phyloP scores from a whole-genome alignment of 2,329 filamentous ascomycete genomes.

The Arthroderma sp. region DNA sequence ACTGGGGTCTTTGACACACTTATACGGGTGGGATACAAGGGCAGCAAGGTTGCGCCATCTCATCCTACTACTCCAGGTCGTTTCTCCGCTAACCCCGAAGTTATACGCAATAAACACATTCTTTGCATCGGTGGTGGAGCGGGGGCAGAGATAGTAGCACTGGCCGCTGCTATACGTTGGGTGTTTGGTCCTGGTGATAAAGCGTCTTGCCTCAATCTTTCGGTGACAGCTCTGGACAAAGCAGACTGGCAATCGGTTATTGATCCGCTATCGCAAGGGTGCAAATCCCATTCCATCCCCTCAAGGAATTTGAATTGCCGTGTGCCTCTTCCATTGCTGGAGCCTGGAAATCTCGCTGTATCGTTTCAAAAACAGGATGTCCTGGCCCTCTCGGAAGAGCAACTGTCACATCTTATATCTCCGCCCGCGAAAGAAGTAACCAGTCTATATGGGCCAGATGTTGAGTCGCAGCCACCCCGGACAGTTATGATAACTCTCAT shows the following conservation, averaged over 20 bases:
- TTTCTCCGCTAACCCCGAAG: background rate
- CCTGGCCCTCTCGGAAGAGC: constrained; percentile 30
- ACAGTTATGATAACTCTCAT: constrained; percentile 62
- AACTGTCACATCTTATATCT: constrained; percentile 28
- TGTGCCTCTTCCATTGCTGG: constrained; percentile 21
- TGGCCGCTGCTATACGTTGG: constrained; percentile 42
- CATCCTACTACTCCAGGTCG: background rate
- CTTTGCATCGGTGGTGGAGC: constrained; percentile 54
- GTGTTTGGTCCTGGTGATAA: background rate
- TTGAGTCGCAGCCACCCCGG: background rate
- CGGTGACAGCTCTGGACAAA: constrained; percentile 62
- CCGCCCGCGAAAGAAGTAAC: background rate
- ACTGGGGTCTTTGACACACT: constrained; percentile 41
- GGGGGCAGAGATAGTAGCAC: constrained; percentile 54
- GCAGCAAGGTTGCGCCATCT: constrained; percentile 9
- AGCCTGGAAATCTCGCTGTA: constrained; percentile 19
- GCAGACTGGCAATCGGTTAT: constrained; percentile 63
- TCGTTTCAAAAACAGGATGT: constrained; percentile 42
- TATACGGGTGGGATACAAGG: background rate
- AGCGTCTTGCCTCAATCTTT: constrained; percentile 16
- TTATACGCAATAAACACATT: constrained; percentile 23
- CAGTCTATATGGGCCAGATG: background rate
- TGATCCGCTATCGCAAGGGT: constrained; percentile 43
- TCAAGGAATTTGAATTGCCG: constrained; percentile 20
- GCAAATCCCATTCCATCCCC: constrained; percentile 34